Conservation (phyloP, 805 yeast genomes). For the Saccharomyces mikatae region DNA sequence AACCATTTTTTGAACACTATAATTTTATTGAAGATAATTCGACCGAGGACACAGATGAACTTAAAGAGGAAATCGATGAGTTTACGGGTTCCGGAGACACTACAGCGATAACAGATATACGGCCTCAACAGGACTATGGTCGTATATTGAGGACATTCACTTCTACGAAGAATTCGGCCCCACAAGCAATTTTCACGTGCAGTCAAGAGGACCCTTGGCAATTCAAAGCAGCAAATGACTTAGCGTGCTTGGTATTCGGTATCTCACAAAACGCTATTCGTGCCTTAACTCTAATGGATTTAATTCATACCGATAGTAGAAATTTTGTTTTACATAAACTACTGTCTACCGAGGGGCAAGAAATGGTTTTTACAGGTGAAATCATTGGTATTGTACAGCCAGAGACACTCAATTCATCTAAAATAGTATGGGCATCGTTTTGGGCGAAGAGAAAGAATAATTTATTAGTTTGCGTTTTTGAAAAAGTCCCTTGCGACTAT, state of each 20-base stretch:
- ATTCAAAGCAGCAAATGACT: constrained; percentile 77
- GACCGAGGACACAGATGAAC: constrained; percentile 14
- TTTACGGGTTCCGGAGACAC: constrained; percentile 5
- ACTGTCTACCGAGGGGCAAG: constrained; percentile 31
- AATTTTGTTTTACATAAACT: constrained; percentile 57
- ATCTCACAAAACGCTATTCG: constrained; percentile 56
- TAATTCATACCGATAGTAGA: constrained; percentile 70
- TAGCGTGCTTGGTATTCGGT: constrained; percentile 83
- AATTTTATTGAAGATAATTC: constrained; percentile 13
- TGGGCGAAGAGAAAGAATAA: constrained; percentile 80
- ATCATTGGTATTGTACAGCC: constrained; percentile 70
- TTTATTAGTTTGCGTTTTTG: constrained; percentile 73
- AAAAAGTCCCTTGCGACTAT: constrained; percentile 71
- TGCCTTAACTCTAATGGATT: constrained; percentile 60
- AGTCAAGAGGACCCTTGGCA: constrained; percentile 67
- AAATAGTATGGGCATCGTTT: constrained; percentile 73
- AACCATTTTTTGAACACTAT: constrained; percentile 29
- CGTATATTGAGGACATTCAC: constrained; percentile 57
- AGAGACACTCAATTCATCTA: constrained; percentile 25
- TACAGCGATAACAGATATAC: constrained; percentile 3
- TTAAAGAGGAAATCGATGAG: constrained; percentile 21
- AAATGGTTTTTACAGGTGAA: constrained; percentile 71
- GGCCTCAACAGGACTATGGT: constrained; percentile 24
- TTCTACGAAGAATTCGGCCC: constrained; percentile 61
- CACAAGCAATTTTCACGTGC: constrained; percentile 83